Percentiles rank a stretch among this genome's conserved stretches.
Evolutionary conservation across 192 early-diverging fungal genomes (phyloP).

Genomic region (Coemansia sp.): DNA sequence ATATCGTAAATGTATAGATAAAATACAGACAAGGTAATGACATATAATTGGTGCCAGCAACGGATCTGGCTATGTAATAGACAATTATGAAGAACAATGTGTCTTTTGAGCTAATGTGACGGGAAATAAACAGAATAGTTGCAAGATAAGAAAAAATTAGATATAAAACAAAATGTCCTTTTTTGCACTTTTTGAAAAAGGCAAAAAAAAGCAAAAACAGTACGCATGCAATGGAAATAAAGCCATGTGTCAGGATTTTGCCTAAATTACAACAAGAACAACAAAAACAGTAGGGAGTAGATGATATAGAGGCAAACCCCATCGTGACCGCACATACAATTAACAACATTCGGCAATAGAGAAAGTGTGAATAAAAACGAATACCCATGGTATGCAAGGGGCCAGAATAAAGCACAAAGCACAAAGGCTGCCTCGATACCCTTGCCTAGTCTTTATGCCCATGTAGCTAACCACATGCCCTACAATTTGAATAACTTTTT

Average conservation of each 20-base stretch:
- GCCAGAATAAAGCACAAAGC: background rate
- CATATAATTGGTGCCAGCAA: background rate
- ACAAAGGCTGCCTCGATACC: too few relatives aligned
- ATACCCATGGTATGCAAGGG: conserved; percentile 7
- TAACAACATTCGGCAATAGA: background rate
- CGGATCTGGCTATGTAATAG: conserved; percentile 4
- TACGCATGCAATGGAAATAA: background rate
- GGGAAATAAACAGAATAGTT: too few relatives aligned
- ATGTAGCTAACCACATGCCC: background rate
- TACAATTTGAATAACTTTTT: background rate
- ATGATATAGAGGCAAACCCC: background rate
- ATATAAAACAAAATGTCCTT: background rate
- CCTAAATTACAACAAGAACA: background rate
- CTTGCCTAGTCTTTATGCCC: background rate
- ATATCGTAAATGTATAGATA: background rate
- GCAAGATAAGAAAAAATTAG: too few relatives aligned
- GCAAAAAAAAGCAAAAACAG: background rate
- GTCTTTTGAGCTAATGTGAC: background rate
- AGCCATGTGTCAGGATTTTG: background rate
- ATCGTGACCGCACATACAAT: conserved; percentile 5
- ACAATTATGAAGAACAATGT: conserved; percentile 5
- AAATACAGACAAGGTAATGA: background rate
- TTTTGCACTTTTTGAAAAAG: background rate
- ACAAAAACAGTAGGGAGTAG: background rate
- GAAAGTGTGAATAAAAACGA: background rate